These are phyloP conservation scores for Hippophae gyantsensis DNA, from an alignment of 306 rosid genomes.

Conservation along the genomic window DNA sequence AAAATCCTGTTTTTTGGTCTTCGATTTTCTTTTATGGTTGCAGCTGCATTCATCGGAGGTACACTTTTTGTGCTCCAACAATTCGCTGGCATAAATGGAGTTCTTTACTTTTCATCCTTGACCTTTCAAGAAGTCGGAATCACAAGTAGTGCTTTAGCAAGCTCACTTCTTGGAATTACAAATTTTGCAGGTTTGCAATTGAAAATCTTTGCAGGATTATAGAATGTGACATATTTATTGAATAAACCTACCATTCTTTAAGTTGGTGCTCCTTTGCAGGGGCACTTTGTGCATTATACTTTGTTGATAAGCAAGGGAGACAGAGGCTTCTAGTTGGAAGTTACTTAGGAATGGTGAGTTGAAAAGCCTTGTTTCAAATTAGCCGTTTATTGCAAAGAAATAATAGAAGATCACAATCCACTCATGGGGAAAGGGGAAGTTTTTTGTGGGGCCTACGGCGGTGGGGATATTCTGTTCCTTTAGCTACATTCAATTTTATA, in stretches of 20 bases:
- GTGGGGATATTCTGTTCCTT: too few relatives aligned
- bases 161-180: conserved; percentile 72
- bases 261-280: conserved; percentile 38
- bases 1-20: conserved; percentile 14
- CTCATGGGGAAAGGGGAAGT: not conserved
- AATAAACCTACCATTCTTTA: conserved; percentile 21
- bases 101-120: conserved; percentile 82
- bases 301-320: conserved; percentile 77
- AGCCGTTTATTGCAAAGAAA: not conserved
- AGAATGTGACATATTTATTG: conserved; percentile 15
- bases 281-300: conserved; percentile 64
- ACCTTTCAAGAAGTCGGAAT: conserved; percentile 81
- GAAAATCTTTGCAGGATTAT: conserved; percentile 7
- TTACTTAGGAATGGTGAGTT: conserved; percentile 86
- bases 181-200: conserved; percentile 62
- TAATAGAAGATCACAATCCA: not conserved
- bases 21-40: conserved; percentile 27
- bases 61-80: conserved; percentile 83
- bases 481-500: too few relatives aligned
- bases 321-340: conserved; percentile 73
- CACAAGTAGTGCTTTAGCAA: conserved; percentile 57
- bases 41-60: conserved; percentile 79
- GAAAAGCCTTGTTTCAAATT: not conserved
- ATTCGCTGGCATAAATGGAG: conserved; percentile 83
- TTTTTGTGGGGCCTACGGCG: too few relatives aligned